Base-by-base conservation (phyloP, 164 flowering plant species). In the Vitis riparia region DNA sequence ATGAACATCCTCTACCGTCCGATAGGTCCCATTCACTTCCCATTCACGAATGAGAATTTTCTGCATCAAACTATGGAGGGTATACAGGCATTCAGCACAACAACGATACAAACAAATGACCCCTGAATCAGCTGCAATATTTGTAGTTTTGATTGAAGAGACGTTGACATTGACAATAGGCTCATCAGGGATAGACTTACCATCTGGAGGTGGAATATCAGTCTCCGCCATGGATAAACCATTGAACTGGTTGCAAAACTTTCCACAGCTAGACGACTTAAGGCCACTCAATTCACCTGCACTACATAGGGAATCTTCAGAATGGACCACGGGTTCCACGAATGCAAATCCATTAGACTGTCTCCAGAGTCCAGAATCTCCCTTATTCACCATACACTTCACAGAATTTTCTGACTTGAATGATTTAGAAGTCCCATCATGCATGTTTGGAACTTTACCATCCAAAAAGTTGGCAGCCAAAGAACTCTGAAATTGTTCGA, bases 1-100 rank as follows among this genome's bases (percentile, higher is more conserved):
- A 73, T 95, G 91, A 74, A 85, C 81, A 81, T 86, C 93, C 59
- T 89, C 98, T 23, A 86, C 78, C 0, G 86, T 86, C 79, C 80
- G 79, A 62, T 71, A 17, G 70, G 64, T 73, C 60, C 77, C 78
- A 65, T 75, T 75, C 51, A 56, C 69, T 69, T 73, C 76, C 85
- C 75, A 80, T 73, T 87, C 78, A 65, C 58, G 67, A 37, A 62
- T 30, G 23, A 95, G 79, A 63, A 85, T 51, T 68, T 85, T 84
- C 70, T 67, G 84, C 77, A 88, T 68, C 78, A 83, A 67, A 56
- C 53, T 70, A 51, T 80, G 72, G 32, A 95, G 79, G 32, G 71
- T 59, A 67, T 60, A 16, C 5, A 89, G 67, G 80, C 99, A 95
- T 57, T 73, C 76, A 57, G 81, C 15, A 76, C 99, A 95, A 75